Base-by-base conservation (phyloP, 2,329 filamentous ascomycete genomes). In the Pseudocercospora eumusae region DNA sequence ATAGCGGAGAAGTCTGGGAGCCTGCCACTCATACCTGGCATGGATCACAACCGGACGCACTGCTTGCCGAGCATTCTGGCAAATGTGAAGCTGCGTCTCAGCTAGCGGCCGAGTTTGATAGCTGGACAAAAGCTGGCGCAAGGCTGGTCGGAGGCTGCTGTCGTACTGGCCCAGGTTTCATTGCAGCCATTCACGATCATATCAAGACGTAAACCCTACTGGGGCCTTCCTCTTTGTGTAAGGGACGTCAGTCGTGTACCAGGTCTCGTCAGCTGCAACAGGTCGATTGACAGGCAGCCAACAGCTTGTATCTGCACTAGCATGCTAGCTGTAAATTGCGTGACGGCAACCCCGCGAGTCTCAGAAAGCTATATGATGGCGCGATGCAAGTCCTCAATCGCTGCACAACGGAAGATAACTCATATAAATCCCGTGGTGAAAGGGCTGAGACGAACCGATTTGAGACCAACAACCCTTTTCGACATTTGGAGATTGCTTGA, bases 1-100 rank as follows among this genome's bases (percentile, higher is more conserved):
- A 82, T 56, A 80, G 78, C 3, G 80, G 80, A 2, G 80, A 82
- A 68, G 69, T 69, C 25, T 82, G 77, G 75, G 76, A 81, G 69
- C 77, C 79, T 4, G 69, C 68, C 57, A 75, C 69, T 10, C 74
- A 79, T 57, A 69, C 64, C 21, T 76, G 74, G 74, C 62, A 66
- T 44, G 72, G 74, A 8, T 25, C 58, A 25, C 60, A 64, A 20
- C 61, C 67, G 10, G 64, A 66, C 31, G 66, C 68, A 3, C 62
- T 68, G 23, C 64, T 77, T 56, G 66, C 68, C n/a, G 67, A 68
- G 13, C 7, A n/a, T 33, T 69, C 72, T 56, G 71, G 74, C 13
- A 64, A 59, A 61, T 21, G 18, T 36, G 44, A 36, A 47, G 56
- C 60, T 27, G 45, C 58, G 18, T 27, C 54, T 18, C 57, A 61